These are phyloP conservation scores for Dictyostelium capitatum DNA, from an alignment of 78 protist species.

Conservation along the genomic window DNA sequence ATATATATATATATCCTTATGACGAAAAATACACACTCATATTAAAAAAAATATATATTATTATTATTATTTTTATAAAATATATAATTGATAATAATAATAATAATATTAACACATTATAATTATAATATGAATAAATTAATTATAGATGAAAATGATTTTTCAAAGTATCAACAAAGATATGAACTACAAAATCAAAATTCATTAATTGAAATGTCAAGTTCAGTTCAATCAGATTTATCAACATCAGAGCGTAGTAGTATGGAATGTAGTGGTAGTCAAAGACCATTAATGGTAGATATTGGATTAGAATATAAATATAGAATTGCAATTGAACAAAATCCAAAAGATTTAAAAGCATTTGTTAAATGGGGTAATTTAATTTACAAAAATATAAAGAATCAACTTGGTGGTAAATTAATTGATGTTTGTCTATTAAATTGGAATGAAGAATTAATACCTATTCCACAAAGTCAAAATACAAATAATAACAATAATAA, in stretches of 20 bases:
- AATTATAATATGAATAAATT: too few relatives aligned
- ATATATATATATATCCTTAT: too few relatives aligned
- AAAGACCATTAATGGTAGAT: conserved; percentile 21
- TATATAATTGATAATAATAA: neutral
- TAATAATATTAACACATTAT: neutral
- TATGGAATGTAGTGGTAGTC: neutral
- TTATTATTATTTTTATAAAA: too few relatives aligned
- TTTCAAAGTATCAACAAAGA: conserved; percentile 20
- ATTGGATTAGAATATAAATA: conserved; percentile 61
- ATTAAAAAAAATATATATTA: too few relatives aligned
- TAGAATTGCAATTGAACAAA: conserved; percentile 29
- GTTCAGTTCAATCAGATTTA: neutral
- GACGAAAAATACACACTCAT: too few relatives aligned
- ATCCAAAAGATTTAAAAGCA: conserved; percentile 67
- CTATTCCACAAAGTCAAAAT: conserved; percentile 22
- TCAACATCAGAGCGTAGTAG: neutral
- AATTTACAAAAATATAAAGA: conserved; percentile 37
- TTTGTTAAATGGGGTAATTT: conserved; percentile 64
- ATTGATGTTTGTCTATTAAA: conserved; percentile 68
- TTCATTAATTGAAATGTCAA: neutral
- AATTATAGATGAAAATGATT: neutral
- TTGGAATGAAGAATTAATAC: conserved; percentile 66
- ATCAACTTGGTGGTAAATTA: conserved; percentile 47
- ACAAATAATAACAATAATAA: neutral
- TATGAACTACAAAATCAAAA: conserved; percentile 7